Evolutionary conservation across 1,284 basidiomycete species (phyloP).

Genomic region (Boletus calvinii): DNA sequence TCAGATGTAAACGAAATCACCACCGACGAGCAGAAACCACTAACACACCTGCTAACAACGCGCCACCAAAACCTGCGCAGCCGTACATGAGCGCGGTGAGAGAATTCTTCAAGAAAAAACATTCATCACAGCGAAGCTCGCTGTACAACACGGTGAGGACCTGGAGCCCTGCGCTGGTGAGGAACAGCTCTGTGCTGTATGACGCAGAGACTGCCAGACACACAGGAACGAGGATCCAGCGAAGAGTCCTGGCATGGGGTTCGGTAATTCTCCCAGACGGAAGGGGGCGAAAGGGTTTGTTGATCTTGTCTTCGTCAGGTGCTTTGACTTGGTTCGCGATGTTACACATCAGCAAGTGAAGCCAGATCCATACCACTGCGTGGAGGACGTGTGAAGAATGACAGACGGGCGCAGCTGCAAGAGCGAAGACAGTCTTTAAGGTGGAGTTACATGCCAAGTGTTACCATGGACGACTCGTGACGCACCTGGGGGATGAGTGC

Average conservation of each 20-base stretch:
- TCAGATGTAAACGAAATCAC: background rate
- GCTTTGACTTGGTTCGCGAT: slow-evolving; percentile 41
- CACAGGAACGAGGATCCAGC: slow-evolving; percentile 38
- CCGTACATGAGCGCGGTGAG: slow-evolving; percentile 23
- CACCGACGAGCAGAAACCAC: background rate
- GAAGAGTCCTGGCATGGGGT: slow-evolving; percentile 29
- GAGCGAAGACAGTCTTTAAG: slow-evolving; percentile 19
- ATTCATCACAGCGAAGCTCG: slow-evolving; percentile 20
- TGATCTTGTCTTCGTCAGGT: slow-evolving; percentile 38
- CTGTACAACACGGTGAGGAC: slow-evolving; percentile 25
- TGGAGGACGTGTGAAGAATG: slow-evolving; percentile 20
- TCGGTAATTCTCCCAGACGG: slow-evolving; percentile 37
- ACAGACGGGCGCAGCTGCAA: slow-evolving; percentile 12
- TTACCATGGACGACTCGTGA: background rate
- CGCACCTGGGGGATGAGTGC: slow-evolving; percentile 38
- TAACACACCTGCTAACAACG: slow-evolving; percentile 20
- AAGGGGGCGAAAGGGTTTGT: slow-evolving; percentile 40
- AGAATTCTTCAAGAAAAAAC: slow-evolving; percentile 18
- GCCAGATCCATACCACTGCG: slow-evolving; percentile 39
- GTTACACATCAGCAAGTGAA: slow-evolving; percentile 41
- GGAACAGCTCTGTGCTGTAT: slow-evolving; percentile 22
- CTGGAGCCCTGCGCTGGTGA: slow-evolving; percentile 23
- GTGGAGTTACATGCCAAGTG: background rate
- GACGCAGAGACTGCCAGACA: slow-evolving; percentile 28
- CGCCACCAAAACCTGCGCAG: slow-evolving; percentile 21